Conservation (phyloP, 768 basidiomycete species). For the Naganishia vaughanmartiniae region DNA sequence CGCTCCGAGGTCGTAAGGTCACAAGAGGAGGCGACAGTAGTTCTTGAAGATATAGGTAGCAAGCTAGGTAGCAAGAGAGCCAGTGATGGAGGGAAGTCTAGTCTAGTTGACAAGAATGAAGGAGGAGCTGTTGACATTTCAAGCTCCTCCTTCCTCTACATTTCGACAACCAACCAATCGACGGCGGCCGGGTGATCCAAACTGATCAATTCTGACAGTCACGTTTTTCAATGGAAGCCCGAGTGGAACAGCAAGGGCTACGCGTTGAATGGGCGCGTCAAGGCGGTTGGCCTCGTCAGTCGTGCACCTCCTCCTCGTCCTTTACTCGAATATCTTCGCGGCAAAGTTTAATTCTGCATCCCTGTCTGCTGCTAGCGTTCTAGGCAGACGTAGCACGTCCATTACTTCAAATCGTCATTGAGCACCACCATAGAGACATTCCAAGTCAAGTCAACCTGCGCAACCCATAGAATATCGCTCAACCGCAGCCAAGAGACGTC, state of each 20-base stretch:
- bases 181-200: neutral
- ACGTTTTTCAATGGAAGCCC: neutral
- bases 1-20: no score
- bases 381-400: constrained; percentile 4
- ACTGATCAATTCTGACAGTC: neutral
- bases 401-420: constrained; percentile 2
- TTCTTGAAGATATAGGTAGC: no score
- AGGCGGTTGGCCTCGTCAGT: neutral
- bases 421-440: neutral
- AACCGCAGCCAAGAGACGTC: neutral
- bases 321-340: no score
- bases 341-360: neutral
- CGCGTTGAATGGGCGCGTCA: neutral
- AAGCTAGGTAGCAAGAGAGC: no score
- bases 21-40: no score
- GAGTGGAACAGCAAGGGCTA: neutral
- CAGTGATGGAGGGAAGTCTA: no score
- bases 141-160: no score
- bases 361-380: neutral
- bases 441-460: neutral
- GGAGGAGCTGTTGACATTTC: no score
- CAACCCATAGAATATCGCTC: constrained; percentile 1
- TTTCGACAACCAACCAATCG: no score
- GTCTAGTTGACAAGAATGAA: no score
- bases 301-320: neutral